Percentiles rank a stretch among this genome's conserved stretches.
These are phyloP conservation scores for Corynascus novoguineensis DNA, from an alignment of 495 filamentous ascomycete genomes.

Conservation along the genomic window DNA sequence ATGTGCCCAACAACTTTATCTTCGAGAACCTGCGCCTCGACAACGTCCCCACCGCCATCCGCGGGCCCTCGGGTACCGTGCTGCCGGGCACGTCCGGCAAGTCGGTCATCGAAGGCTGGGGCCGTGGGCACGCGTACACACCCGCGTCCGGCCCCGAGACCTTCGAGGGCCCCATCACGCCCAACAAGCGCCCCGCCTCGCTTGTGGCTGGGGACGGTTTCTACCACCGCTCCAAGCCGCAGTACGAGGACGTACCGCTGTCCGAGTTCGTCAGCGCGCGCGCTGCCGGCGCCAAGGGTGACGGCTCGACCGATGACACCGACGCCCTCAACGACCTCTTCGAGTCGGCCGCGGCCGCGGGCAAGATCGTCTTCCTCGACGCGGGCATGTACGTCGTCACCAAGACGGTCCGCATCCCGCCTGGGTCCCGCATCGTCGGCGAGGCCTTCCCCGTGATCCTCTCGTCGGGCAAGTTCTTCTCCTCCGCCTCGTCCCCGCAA, in stretches of 20 bases:
- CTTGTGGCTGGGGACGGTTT: conserved; percentile 36
- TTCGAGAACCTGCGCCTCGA: conserved; percentile 64
- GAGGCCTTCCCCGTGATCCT: conserved; percentile 87
- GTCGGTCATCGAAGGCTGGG: conserved; percentile 46
- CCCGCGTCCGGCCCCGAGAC: conserved; percentile 37
- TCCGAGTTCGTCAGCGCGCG: conserved; percentile 65
- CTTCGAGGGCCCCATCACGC: conserved; percentile 31
- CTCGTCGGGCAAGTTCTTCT: conserved; percentile 58
- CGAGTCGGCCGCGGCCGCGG: conserved; percentile 46
- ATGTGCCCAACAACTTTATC: conserved; percentile 46
- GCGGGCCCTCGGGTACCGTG: conserved; percentile 42
- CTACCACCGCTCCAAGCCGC: conserved; percentile 66
- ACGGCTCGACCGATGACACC: conserved; percentile 61
- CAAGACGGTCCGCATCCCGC: conserved; percentile 68
- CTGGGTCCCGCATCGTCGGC: conserved; percentile 66
- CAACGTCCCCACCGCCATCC: conserved; percentile 51
- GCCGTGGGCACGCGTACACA: conserved; percentile 37
- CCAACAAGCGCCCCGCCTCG: conserved; percentile 33
- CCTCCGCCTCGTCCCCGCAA: conserved; percentile 56
- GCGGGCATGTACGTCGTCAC: conserved; percentile 78
- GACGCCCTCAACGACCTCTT: conserved; percentile 60
- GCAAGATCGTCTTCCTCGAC: conserved; percentile 77
- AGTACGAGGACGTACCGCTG: conserved; percentile 53
- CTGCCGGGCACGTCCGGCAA: conserved; percentile 53
- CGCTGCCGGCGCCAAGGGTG: conserved; percentile 66